Evolutionary conservation across 129 eudicot species (phyloP), one percentile per base, ranked within the genome.

Genomic region (sunflower (Helianthus annuus)): DNA sequence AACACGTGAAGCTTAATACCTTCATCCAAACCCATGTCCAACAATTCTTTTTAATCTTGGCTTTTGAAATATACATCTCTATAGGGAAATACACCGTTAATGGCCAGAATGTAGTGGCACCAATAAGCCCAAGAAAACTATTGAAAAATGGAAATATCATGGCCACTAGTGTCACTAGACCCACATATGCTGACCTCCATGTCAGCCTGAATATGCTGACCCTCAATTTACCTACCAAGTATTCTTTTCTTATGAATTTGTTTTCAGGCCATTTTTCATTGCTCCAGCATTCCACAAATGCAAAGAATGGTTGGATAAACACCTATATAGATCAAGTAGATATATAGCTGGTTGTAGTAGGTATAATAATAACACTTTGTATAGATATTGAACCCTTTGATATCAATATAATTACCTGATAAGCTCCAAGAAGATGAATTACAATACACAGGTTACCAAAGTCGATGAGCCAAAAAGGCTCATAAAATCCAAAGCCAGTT

Each of bases 61-160:
- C 70, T 38, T 71, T 78, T 11, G 75, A 76, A 39, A 91, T 83
- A 75, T 87, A 82, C 87, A 91, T 91, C 67, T 85, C 95, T n/a
- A 87, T 71, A 0, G 96, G 94, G 66, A 87, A 90, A 70, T 73
- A 90, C 19, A 90, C 83, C 4, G 95, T 83, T 17, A 91, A 57
- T 6, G 95, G 97, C 91, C 91, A 90, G 59, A 81, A 90, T 10
- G 86, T 56, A 4, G 74, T 32, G 3, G 97, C 85, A 13, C 97
- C 95, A 12, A 91, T 72, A 5, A 91, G 85, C 1, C 89, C 97
- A 17, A 85, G 76, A 46, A 91, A 71, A 67, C 87, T 81, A 48
- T 87, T 87, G 81, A 87, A 91, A 62, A 83, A 87, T 0, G 97
- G 95, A 57, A 91, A 77, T 14, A 80, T 32, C 91, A 87, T 87